These are phyloP conservation scores for Oryza officinalis DNA, from an alignment of 176 grass and related monocot genomes.

Conservation along the genomic window DNA sequence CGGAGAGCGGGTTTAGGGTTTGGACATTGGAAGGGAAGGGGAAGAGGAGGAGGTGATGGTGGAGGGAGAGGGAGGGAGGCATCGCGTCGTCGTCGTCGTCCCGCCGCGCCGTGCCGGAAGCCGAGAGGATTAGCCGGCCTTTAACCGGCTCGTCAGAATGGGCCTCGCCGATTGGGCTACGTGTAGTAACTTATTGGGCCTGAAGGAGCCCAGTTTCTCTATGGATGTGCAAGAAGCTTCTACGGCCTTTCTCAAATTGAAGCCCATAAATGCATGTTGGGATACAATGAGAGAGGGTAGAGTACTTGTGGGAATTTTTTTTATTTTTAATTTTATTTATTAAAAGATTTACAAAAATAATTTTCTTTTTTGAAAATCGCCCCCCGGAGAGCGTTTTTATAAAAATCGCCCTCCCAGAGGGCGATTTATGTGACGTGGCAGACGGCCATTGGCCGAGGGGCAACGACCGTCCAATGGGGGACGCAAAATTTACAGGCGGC, in stretches of 20 bases:
- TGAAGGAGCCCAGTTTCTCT: neutral
- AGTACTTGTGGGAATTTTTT: too few relatives aligned
- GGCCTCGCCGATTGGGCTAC: neutral
- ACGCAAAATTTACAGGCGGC: too few relatives aligned
- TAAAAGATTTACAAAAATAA: too few relatives aligned
- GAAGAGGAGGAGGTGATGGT: slow-evolving; percentile 16
- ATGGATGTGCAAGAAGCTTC: neutral
- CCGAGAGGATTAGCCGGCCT: slow-evolving; percentile 43
- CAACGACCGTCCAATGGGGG: too few relatives aligned
- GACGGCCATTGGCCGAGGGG: too few relatives aligned
- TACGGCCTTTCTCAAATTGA: neutral
- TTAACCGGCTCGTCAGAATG: neutral
- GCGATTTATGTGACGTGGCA: too few relatives aligned
- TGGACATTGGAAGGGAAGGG: slow-evolving; percentile 26
- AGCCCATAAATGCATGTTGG: too few relatives aligned
- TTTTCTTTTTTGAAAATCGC: too few relatives aligned
- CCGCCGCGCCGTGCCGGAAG: slow-evolving; percentile 19
- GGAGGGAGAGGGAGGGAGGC: slow-evolving; percentile 25
- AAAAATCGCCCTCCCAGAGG: too few relatives aligned
- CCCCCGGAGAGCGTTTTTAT: too few relatives aligned
- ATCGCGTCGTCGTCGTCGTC: slow-evolving; percentile 7
- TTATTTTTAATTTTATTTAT: too few relatives aligned
- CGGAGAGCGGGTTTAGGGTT: slow-evolving; percentile 13
- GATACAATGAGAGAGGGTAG: too few relatives aligned
- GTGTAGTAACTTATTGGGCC: neutral